Percentiles rank a stretch among this genome's conserved stretches.
phyloP scores from a whole-genome alignment of 169 alveolate genomes.

The Eimeria praecox region DNA sequence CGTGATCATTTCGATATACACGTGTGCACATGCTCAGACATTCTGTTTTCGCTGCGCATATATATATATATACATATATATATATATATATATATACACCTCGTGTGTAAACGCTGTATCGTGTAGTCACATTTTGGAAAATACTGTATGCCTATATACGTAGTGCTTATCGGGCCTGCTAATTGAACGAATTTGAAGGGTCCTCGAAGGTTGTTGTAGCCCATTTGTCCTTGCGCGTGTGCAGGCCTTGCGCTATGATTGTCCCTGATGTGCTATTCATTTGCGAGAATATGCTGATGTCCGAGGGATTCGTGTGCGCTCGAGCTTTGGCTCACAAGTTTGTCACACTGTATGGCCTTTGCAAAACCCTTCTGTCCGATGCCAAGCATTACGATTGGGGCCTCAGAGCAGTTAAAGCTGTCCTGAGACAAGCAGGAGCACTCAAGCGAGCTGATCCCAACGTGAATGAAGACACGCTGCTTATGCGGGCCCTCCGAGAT shows the following conservation, averaged over 20 bases:
- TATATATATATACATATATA: too few relatives aligned
- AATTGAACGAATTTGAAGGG: too few relatives aligned
- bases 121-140: too few relatives aligned
- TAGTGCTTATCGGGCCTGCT: neutral
- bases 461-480: conserved; percentile 94
- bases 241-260: conserved; percentile 98
- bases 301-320: conserved; percentile 97
- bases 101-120: too few relatives aligned
- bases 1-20: too few relatives aligned
- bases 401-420: conserved; percentile 95
- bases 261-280: conserved; percentile 97
- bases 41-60: too few relatives aligned
- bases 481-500: conserved; percentile 95
- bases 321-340: conserved; percentile 96
- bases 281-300: conserved; percentile 98
- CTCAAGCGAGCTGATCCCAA: conserved; percentile 93
- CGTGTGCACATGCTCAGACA: too few relatives aligned
- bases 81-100: too few relatives aligned
- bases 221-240: neutral
- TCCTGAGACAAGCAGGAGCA: conserved; percentile 96
- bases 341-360: conserved; percentile 94
- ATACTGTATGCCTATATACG: too few relatives aligned
- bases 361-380: conserved; percentile 93
- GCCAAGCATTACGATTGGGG: conserved; percentile 97
- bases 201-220: too few relatives aligned